These are phyloP conservation scores for Acrocalymma vagum DNA, from an alignment of 2,329 filamentous ascomycete genomes.

Conservation along the genomic window DNA sequence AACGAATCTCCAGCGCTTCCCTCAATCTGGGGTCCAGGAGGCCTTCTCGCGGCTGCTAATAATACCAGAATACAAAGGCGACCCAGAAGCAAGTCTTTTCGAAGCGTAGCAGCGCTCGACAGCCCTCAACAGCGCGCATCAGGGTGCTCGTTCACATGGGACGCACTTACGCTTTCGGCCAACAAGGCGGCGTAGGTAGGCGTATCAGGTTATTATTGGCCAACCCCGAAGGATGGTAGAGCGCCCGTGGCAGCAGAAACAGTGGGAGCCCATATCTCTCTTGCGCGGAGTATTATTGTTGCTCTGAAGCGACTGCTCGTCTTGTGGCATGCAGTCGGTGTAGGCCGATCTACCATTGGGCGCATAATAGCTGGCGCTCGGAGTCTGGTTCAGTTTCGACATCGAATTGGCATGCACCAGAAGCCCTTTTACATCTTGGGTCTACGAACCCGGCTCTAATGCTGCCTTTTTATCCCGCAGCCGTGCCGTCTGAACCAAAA, in stretches of 20 bases:
- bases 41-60: conserved; percentile 20
- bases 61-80: conserved; percentile 24
- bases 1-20: conserved; percentile 43
- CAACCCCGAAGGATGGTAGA: conserved; percentile 26
- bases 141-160: conserved; percentile 37
- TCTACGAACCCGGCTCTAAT: conserved; percentile 20
- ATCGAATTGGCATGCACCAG: conserved; percentile 33
- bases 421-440: conserved; percentile 22
- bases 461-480: conserved; percentile 24
- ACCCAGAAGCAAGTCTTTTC: conserved; percentile 16
- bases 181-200: conserved; percentile 27
- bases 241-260: conserved; percentile 32
- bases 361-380: conserved; percentile 40
- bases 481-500: conserved; percentile 15
- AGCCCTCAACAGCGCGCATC: conserved; percentile 28
- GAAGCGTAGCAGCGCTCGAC: conserved; percentile 11
- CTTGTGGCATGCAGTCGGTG: conserved; percentile 34
- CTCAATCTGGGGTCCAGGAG: conserved; percentile 20
- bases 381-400: conserved; percentile 39
- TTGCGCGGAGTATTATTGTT: conserved; percentile 23
- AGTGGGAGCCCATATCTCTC: conserved; percentile 19
- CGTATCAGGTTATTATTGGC: conserved; percentile 38
- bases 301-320: conserved; percentile 29
- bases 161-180: conserved; percentile 29
- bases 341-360: conserved; percentile 35